phyloP scores from a whole-genome alignment of 2,329 filamentous ascomycete genomes.

The Hypoxylon sp. region DNA sequence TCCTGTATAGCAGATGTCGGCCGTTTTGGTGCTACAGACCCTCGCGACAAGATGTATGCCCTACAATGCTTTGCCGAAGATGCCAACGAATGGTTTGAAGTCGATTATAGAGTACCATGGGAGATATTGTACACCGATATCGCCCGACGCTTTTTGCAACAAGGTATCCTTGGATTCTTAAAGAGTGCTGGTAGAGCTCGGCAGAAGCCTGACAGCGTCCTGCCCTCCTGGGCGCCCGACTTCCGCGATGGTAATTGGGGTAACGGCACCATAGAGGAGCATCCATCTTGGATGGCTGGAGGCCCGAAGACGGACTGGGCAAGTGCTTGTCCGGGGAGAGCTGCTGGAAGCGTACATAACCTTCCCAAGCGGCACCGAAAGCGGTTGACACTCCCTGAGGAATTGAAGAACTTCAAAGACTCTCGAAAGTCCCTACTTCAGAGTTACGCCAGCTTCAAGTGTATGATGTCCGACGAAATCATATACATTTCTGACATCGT shows the following conservation, averaged over 20 bases:
- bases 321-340: background rate
- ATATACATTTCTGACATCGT: constrained; percentile 40
- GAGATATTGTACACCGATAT: constrained; percentile 45
- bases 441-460: constrained; percentile 44
- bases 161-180: constrained; percentile 39
- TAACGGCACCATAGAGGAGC: constrained; percentile 11
- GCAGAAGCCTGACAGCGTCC: constrained; percentile 33
- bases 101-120: constrained; percentile 48
- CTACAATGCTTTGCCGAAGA: constrained; percentile 45
- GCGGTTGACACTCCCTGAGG: constrained; percentile 29
- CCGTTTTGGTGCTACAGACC: constrained; percentile 48
- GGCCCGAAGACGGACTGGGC: constrained; percentile 11
- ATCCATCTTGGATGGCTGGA: constrained; percentile 30
- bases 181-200: constrained; percentile 41
- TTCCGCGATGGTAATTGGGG: constrained; percentile 22
- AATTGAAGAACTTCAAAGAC: constrained; percentile 36
- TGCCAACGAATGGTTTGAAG: constrained; percentile 43
- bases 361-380: constrained; percentile 28
- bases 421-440: constrained; percentile 44
- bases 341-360: constrained; percentile 11
- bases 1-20: constrained; percentile 12
- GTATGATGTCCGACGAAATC: constrained; percentile 49
- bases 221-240: constrained; percentile 48
- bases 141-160: constrained; percentile 39
- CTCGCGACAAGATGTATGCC: constrained; percentile 47